Evolutionary conservation across 495 filamentous ascomycete species (phyloP).

Genomic region (Aspergillus coremiiformis): DNA sequence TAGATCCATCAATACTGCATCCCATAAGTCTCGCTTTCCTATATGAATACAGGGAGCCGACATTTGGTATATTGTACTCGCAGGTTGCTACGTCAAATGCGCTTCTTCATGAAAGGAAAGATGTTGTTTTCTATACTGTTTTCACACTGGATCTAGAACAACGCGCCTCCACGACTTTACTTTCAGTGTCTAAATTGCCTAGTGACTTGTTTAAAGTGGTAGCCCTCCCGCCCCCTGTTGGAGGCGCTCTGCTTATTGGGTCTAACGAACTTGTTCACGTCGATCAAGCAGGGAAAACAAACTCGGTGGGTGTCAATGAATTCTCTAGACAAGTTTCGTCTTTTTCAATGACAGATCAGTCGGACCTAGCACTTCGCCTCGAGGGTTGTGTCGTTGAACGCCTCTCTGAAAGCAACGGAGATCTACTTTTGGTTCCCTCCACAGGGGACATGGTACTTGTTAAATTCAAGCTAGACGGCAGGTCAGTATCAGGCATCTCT

Average conservation of each 20-base stretch:
- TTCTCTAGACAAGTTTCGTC: constrained; percentile 72
- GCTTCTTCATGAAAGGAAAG: constrained; percentile 68
- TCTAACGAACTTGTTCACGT: constrained; percentile 89
- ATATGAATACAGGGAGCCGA: constrained; percentile 94
- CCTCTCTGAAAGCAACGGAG: constrained; percentile 64
- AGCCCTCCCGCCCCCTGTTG: constrained; percentile 76
- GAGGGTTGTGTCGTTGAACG: constrained; percentile 77
- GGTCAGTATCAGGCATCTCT: constrained; percentile 79
- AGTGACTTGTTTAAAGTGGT: constrained; percentile 85
- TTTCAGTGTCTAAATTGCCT: constrained; percentile 76
- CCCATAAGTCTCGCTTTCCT: constrained; percentile 89
- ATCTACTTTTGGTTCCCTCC: constrained; percentile 75
- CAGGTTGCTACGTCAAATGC: constrained; percentile 61
- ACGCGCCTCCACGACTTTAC: constrained; percentile 82
- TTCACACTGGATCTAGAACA: constrained; percentile 94
- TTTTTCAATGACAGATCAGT: constrained; percentile 79
- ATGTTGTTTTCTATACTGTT: constrained; percentile 81
- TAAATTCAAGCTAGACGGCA: constrained; percentile 82
- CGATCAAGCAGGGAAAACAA: constrained; percentile 90
- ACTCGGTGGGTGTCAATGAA: constrained; percentile 87
- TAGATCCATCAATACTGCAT: constrained; percentile 80
- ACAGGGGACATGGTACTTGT: constrained; percentile 69
- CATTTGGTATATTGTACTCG: constrained; percentile 87
- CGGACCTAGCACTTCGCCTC: constrained; percentile 67
- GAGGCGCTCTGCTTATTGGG: constrained; percentile 80